These are phyloP conservation scores for Pseudonitzschia delicatissima DNA, from an alignment of 108 stramenopile genomes.

Conservation along the genomic window DNA sequence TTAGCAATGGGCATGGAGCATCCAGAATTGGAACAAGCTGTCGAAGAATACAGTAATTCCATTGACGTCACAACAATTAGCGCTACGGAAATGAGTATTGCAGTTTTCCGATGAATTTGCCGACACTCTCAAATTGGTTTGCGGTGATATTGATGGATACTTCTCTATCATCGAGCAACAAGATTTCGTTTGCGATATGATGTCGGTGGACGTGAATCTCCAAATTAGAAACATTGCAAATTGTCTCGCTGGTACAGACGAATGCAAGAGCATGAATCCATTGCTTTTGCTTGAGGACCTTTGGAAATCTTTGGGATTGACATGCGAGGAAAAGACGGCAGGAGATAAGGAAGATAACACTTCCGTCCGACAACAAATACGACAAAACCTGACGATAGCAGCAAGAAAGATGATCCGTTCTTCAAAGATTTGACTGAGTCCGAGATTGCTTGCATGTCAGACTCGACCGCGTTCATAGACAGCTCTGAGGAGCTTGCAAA, in stretches of 20 bases:
- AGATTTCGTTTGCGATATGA: background rate
- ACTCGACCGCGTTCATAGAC: conserved; percentile 2
- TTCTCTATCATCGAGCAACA: background rate
- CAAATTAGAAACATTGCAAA: background rate
- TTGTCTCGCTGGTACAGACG: conserved; percentile 6
- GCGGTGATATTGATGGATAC: background rate
- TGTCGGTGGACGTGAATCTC: background rate
- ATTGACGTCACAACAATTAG: background rate
- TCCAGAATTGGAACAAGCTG: background rate
- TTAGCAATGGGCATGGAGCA: background rate
- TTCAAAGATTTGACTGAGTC: background rate
- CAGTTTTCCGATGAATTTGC: background rate
- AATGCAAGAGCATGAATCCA: conserved; percentile 4
- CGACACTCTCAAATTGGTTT: background rate
- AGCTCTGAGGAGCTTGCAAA: background rate
- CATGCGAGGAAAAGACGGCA: background rate
- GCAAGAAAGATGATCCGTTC: background rate
- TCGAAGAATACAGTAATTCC: background rate
- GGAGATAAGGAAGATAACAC: background rate
- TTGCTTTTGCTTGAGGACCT: background rate
- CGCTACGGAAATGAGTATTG: background rate
- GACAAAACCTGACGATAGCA: background rate
- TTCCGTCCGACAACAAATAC: background rate
- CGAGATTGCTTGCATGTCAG: background rate
- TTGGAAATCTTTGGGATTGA: background rate